Conservation (phyloP, 2,329 filamentous ascomycete species). For the Alternaria triticina region DNA sequence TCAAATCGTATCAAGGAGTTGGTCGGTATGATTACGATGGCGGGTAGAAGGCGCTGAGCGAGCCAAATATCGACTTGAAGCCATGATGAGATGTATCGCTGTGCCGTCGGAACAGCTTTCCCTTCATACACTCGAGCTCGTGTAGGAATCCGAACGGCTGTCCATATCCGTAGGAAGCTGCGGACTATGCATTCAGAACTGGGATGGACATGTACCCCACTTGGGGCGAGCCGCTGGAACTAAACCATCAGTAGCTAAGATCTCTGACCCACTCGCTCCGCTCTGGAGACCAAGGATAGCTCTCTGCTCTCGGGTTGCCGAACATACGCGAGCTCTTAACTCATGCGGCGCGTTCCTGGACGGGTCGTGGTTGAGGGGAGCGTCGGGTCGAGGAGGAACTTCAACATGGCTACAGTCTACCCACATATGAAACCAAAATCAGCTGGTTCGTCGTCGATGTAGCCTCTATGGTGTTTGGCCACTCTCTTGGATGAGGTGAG, state of each 20-base stretch:
- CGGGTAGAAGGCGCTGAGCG: neutral
- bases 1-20: neutral
- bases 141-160: slow-evolving; percentile 16
- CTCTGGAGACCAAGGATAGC: neutral
- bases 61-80: neutral
- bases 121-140: neutral
- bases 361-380: neutral
- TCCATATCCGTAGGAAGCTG: slow-evolving; percentile 20
- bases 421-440: too few species aligned
- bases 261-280: neutral
- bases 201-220: slow-evolving; percentile 21
- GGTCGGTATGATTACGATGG: neutral
- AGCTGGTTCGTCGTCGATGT: too few species aligned
- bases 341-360: neutral
- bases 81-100: neutral
- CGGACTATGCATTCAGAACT: slow-evolving; percentile 3
- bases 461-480: too few species aligned
- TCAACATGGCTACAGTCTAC: neutral
- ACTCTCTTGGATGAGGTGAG: too few species aligned
- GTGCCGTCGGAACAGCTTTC: neutral
- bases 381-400: neutral
- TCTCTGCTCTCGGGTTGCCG: neutral
- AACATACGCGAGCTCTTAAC: neutral
- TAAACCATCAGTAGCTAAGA: slow-evolving; percentile 1
- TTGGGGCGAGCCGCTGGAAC: neutral